These are phyloP conservation scores for Exutisphaerella laricina DNA, from an alignment of 2,329 filamentous ascomycete genomes.

Conservation along the genomic window DNA sequence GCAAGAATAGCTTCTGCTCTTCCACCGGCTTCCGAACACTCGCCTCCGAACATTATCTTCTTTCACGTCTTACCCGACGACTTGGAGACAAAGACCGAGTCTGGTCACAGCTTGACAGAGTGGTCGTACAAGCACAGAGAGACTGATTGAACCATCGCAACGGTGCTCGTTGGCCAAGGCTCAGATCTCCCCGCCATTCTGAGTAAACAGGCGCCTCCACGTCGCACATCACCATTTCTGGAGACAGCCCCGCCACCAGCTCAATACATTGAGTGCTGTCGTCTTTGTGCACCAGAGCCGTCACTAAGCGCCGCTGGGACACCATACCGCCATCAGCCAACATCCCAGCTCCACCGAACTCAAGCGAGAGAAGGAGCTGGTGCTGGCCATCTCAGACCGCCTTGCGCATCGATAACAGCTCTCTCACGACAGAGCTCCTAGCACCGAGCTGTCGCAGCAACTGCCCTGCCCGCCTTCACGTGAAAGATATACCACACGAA, in stretches of 20 bases:
- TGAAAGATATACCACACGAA: slow-evolving; percentile 8
- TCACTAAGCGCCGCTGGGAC: slow-evolving; percentile 4
- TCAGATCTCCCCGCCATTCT: slow-evolving; percentile 13
- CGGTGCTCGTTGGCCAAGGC: slow-evolving; percentile 8
- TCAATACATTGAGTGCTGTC: neutral
- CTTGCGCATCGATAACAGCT: slow-evolving; percentile 1
- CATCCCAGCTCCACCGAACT: slow-evolving; percentile 1
- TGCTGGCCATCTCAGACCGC: slow-evolving; percentile 3
- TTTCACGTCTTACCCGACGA: too few species aligned
- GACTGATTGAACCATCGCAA: too few species aligned
- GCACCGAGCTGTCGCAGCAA: neutral
- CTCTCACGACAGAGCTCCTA: neutral
- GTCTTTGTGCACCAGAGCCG: slow-evolving; percentile 9
- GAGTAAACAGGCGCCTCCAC: slow-evolving; percentile 10
- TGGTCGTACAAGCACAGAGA: slow-evolving; percentile 14
- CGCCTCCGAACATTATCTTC: slow-evolving; percentile 11
- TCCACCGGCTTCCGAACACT: slow-evolving; percentile 8
- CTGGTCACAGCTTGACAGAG: slow-evolving; percentile 15
- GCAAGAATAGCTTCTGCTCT: neutral
- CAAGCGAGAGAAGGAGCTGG: neutral
- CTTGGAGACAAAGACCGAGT: too few species aligned
- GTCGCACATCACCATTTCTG: slow-evolving; percentile 15
- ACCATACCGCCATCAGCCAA: neutral
- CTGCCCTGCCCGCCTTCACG: slow-evolving; percentile 6
- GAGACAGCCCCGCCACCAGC: slow-evolving; percentile 1